Evolutionary conservation across 2,329 filamentous ascomycete species (phyloP), one percentile per base, ranked within the genome.

Genomic region (Blumeriella jaapii): DNA sequence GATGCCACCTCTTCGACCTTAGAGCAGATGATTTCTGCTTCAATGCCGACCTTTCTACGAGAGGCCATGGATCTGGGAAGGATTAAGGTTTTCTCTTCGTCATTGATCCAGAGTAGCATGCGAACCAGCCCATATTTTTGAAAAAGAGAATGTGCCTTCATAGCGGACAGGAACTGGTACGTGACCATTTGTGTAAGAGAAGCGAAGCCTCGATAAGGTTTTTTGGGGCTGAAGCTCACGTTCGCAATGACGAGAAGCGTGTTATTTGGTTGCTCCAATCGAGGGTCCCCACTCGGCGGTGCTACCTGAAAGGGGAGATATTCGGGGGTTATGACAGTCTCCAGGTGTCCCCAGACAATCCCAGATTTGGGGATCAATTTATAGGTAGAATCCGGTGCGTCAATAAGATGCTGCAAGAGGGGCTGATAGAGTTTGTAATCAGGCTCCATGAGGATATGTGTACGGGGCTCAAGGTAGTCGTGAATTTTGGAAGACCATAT

Each of bases 401-500:
- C 50, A 5, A 72, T 55, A 2, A 86, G 61, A 0, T 71, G 63
- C 12, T 68, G 50, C 15, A 94, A 70, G 41, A 78, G 74, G 0
- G 71, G 62, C 1, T 59, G 44, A 55, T 82, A 89, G 3, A 68
- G 50, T 0, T 64, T 58, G 2, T 59, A 56, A 20, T 82, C 71
- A 2, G 78, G 75, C 52, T 96, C 87, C 58, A 95, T 67, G 26
- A 98, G 65, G 28, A 95, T 62, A 61, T 98, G 91, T 4, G 73
- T 77, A 38, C 85, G 76, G 4, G 89, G 89, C 50, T 84, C 62
- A 6, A 98, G 64, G 29, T 70, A 61, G 0, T 83, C 67, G 54
- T 94, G 76, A 1, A 96, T 63, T 50, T 79, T 82, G 17, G 65
- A 64, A 20, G 87, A 93, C 74, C 81, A 91, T 2, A 93, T 35